These are phyloP conservation scores for Botrytis tulipae DNA, from an alignment of 2,329 filamentous ascomycete genomes.

Conservation along the genomic window DNA sequence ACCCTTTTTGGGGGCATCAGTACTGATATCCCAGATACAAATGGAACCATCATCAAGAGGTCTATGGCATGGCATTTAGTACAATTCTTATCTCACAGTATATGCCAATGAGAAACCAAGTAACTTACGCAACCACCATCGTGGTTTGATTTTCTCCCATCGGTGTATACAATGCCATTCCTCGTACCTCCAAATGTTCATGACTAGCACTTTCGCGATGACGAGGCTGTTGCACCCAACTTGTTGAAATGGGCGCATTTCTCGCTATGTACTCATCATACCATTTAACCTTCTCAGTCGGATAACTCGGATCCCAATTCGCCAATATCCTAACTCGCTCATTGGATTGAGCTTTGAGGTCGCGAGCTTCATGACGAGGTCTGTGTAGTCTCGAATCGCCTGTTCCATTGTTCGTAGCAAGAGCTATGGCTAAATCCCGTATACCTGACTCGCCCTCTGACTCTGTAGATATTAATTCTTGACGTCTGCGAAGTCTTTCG, in stretches of 20 bases:
- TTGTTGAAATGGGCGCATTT: slow-evolving; percentile 68
- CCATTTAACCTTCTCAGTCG: slow-evolving; percentile 72
- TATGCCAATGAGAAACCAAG: background rate
- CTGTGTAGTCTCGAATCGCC: slow-evolving; percentile 32
- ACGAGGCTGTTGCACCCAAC: slow-evolving; percentile 70
- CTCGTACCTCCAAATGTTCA: slow-evolving; percentile 64
- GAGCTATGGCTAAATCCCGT: slow-evolving; percentile 36
- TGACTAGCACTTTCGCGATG: slow-evolving; percentile 44
- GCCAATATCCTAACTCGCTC: slow-evolving; percentile 60
- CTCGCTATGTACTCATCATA: slow-evolving; percentile 87
- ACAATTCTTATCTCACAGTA: background rate
- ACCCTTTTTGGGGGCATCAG: slow-evolving; percentile 54
- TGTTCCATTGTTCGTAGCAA: slow-evolving; percentile 33
- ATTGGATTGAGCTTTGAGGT: slow-evolving; percentile 32
- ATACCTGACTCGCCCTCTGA: slow-evolving; percentile 43
- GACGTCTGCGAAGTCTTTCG: slow-evolving; percentile 55
- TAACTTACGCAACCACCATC: slow-evolving; percentile 57
- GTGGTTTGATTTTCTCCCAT: slow-evolving; percentile 52
- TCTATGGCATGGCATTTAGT: slow-evolving; percentile 1
- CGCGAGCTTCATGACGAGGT: slow-evolving; percentile 28
- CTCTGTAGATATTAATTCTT: slow-evolving; percentile 43
- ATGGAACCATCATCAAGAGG: slow-evolving; percentile 85
- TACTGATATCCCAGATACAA: slow-evolving; percentile 78
- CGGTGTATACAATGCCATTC: slow-evolving; percentile 65
- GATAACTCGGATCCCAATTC: slow-evolving; percentile 81